Conservation (phyloP, 2,329 filamentous ascomycete genomes). For the Beauveria pseudobassiana region DNA sequence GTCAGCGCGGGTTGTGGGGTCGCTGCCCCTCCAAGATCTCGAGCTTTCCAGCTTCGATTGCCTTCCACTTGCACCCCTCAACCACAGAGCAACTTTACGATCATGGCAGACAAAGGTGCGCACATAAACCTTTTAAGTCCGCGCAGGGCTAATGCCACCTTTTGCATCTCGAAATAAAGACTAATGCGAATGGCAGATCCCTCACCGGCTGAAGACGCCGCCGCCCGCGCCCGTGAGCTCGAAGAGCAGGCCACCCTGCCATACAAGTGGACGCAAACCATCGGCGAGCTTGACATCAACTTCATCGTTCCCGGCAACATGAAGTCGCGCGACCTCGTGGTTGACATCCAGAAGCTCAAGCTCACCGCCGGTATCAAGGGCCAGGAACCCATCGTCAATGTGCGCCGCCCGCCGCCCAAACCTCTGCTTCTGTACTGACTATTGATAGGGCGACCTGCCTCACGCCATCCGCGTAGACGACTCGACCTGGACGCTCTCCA, state of each 20-base stretch:
- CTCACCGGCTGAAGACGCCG: constrained; percentile 49
- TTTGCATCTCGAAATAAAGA: neutral
- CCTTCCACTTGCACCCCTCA: constrained; percentile 2
- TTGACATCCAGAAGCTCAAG: constrained; percentile 72
- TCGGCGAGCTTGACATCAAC: constrained; percentile 76
- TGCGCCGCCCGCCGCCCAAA: constrained; percentile 33
- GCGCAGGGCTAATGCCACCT: neutral
- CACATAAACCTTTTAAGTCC: neutral
- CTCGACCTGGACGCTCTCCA: constrained; percentile 85
- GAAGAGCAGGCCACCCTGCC: constrained; percentile 83
- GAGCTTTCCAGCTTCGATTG: constrained; percentile 7
- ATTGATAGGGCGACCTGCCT: constrained; percentile 73
- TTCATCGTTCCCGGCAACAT: constrained; percentile 73
- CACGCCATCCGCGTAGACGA: constrained; percentile 76
- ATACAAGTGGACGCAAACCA: constrained; percentile 96
- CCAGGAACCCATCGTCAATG: constrained; percentile 74
- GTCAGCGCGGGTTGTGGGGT: constrained; percentile 2
- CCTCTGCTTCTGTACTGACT: neutral
- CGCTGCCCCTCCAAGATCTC: constrained; percentile 11
- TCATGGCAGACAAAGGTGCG: constrained; percentile 36
- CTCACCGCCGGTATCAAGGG: constrained; percentile 82
- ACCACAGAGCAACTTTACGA: neutral
- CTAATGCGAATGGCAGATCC: constrained; percentile 33
- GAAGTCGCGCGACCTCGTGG: constrained; percentile 75
- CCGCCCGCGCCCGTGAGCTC: constrained; percentile 61